phyloP scores from a whole-genome alignment of 768 basidiomycete species.

The Termitomyces bulborhizus region DNA sequence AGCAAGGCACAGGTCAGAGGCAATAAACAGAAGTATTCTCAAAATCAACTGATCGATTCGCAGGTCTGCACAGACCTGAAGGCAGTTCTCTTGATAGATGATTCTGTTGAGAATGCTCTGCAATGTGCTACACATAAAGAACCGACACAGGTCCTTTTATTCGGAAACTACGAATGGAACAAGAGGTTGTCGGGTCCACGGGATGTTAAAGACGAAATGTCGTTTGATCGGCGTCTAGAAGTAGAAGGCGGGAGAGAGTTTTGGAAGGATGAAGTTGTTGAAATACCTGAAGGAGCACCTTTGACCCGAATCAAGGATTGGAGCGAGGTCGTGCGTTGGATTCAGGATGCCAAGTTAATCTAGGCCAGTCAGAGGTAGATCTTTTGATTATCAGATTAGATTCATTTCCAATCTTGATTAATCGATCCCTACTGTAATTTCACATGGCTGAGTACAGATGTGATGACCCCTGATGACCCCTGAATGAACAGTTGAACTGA shows the following conservation, averaged over 20 bases:
- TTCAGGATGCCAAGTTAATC: slow-evolving; percentile 25
- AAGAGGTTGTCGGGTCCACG: slow-evolving; percentile 41
- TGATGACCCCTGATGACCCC: neutral
- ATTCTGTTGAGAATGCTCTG: slow-evolving; percentile 74
- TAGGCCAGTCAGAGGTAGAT: slow-evolving; percentile 6
- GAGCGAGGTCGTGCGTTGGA: slow-evolving; percentile 49
- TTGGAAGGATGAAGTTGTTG: slow-evolving; percentile 49
- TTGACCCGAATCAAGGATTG: slow-evolving; percentile 56
- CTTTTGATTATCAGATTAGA: slow-evolving; percentile 10
- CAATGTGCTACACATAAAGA: slow-evolving; percentile 42
- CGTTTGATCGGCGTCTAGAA: slow-evolving; percentile 44
- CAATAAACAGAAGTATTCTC: neutral
- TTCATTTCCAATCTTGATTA: neutral
- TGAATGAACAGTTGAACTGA: neutral
- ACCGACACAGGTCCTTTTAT: slow-evolving; percentile 60
- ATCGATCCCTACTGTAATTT: neutral
- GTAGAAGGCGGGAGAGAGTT: slow-evolving; percentile 44
- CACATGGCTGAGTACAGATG: neutral
- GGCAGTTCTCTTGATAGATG: slow-evolving; percentile 69
- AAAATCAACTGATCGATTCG: neutral
- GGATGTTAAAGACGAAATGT: slow-evolving; percentile 45
- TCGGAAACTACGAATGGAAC: slow-evolving; percentile 78
- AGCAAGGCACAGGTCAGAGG: slow-evolving; percentile 60
- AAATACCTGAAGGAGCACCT: slow-evolving; percentile 42
- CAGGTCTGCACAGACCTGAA: slow-evolving; percentile 61